phyloP scores from a whole-genome alignment of 129 eudicot species.

The Solidago caesia region DNA sequence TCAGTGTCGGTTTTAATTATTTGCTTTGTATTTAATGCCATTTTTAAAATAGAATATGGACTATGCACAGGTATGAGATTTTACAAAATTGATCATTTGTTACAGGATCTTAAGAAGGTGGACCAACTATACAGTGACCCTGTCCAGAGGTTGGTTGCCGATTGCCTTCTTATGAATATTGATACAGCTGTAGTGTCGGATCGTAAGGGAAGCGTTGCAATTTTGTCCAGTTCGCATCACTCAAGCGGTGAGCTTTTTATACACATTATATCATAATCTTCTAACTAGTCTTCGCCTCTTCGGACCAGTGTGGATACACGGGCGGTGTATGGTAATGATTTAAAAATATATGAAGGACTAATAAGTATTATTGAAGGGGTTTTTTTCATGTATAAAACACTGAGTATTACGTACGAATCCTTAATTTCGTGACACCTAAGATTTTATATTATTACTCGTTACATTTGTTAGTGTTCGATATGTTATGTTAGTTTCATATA shows the following conservation, averaged over 20 bases:
- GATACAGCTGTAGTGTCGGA: slow-evolving; percentile 89
- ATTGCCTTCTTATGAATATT: slow-evolving; percentile 78
- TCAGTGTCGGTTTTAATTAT: neutral
- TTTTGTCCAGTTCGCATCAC: slow-evolving; percentile 66
- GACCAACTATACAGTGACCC: slow-evolving; percentile 92
- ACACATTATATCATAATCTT: neutral
- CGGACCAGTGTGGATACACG: no score
- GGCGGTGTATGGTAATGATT: no score
- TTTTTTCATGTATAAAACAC: no score
- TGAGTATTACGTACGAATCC: no score
- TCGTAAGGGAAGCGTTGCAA: slow-evolving; percentile 80
- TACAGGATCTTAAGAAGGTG: slow-evolving; percentile 77
- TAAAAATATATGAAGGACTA: no score
- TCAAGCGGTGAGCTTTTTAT: slow-evolving; percentile 48
- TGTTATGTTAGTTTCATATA: no score
- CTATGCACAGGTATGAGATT: neutral
- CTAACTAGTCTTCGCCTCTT: no score
- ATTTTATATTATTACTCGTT: no score
- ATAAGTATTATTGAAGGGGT: no score
- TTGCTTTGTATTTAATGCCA: neutral
- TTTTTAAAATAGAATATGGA: neutral
- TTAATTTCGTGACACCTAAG: no score
- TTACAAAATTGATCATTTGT: slow-evolving; percentile 1
- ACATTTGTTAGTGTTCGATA: no score
- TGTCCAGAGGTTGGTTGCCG: slow-evolving; percentile 88